Conservation (phyloP, 1,284 basidiomycete genomes). For the Pisolithus thermaeus region DNA sequence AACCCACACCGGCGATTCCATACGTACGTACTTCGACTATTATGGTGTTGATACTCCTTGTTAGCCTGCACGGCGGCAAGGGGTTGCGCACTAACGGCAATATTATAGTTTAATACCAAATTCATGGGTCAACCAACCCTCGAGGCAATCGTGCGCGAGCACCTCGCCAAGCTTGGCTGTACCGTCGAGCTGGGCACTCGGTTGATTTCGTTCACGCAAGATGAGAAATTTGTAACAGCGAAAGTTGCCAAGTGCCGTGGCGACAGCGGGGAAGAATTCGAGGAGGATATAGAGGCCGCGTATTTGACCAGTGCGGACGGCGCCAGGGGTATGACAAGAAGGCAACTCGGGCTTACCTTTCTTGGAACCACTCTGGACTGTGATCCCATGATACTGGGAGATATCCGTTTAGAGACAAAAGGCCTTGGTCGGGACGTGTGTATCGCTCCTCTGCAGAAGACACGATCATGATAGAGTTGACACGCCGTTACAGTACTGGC, state of each 20-base stretch:
- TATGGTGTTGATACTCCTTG: no score
- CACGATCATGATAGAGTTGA: constrained; percentile 22
- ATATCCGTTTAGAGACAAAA: constrained; percentile 25
- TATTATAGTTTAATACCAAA: constrained; percentile 7
- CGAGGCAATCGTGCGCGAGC: constrained; percentile 28
- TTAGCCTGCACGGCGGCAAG: no score
- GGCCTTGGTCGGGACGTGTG: constrained; percentile 24
- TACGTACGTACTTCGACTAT: constrained; percentile 9
- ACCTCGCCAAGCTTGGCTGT: constrained; percentile 23
- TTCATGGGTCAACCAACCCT: constrained; percentile 29
- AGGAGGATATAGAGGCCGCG: constrained; percentile 16
- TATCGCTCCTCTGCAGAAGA: no score
- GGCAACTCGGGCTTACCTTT: constrained; percentile 39
- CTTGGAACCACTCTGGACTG: constrained; percentile 37
- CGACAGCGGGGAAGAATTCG: constrained; percentile 4
- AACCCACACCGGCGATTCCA: constrained; percentile 26
- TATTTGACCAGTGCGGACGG: constrained; percentile 37
- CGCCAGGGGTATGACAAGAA: constrained; percentile 34
- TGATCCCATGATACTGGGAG: constrained; percentile 34
- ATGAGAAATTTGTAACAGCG: constrained; percentile 20
- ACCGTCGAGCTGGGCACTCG: constrained; percentile 29
- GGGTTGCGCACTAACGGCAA: background rate
- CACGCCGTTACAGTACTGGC: constrained; percentile 22
- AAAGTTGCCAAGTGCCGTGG: constrained; percentile 17
- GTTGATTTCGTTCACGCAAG: constrained; percentile 29